Evolutionary conservation across 129 eudicot genomes (phyloP).

Genomic region (Helichrysum umbraculigerum): DNA sequence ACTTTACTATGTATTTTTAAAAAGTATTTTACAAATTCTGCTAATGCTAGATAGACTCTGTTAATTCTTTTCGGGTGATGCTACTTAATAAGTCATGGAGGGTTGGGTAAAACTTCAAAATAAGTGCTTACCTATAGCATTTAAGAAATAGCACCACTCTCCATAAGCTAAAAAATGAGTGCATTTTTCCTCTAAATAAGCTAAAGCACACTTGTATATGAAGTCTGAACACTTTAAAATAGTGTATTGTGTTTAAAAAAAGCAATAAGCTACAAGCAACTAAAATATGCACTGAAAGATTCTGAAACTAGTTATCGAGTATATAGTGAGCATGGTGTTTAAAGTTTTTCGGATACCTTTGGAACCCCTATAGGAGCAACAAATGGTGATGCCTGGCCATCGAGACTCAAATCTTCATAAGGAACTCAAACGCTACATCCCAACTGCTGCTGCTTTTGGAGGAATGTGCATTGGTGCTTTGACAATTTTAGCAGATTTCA

Average conservation of each 20-base stretch:
- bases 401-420: conserved; percentile 42
- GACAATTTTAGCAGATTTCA: conserved; percentile 40
- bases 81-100: neutral
- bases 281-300: no score
- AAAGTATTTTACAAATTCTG: no score
- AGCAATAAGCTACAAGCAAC: no score
- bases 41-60: no score
- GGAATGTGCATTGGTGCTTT: conserved; percentile 45
- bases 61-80: no score
- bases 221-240: no score
- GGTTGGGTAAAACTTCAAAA: neutral
- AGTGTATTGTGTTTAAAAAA: no score
- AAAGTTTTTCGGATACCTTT: neutral
- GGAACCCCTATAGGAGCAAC: conserved; percentile 37
- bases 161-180: no score
- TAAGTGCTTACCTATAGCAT: no score
- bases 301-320: neutral
- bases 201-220: no score
- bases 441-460: conserved; percentile 44
- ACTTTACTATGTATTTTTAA: neutral
- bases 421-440: conserved; percentile 43
- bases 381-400: conserved; percentile 56
- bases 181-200: no score
- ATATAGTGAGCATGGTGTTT: neutral
- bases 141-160: no score